Percentiles rank a stretch among this genome's conserved stretches.
Conservation (phyloP, 495 filamentous ascomycete genomes). For the Podospora pseudoanserina region DNA sequence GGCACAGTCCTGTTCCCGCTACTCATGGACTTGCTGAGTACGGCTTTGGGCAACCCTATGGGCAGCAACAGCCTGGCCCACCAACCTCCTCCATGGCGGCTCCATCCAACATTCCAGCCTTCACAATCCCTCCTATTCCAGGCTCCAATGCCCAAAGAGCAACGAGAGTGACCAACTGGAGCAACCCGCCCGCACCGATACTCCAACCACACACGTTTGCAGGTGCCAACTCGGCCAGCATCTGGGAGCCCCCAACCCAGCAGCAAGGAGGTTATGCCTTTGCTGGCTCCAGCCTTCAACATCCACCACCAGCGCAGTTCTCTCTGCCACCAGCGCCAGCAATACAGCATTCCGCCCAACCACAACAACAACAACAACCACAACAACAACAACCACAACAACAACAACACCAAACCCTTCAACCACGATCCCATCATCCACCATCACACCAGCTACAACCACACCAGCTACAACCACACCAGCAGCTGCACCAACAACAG, state of each 20-base stretch:
- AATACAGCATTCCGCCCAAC: neutral
- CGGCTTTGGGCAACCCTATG: neutral
- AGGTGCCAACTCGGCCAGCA: slow-evolving; percentile 9
- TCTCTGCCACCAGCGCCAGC: neutral
- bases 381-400: neutral
- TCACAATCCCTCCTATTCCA: slow-evolving; percentile 38
- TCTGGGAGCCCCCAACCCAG: slow-evolving; percentile 18
- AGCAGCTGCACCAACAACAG: neutral
- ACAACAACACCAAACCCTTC: neutral
- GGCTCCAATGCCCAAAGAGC: slow-evolving; percentile 19
- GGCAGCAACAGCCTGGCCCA: slow-evolving; percentile 6
- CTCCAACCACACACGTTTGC: slow-evolving; percentile 41
- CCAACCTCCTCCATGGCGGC: slow-evolving; percentile 19
- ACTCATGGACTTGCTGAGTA: slow-evolving; percentile 5
- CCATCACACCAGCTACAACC: neutral
- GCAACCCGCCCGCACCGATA: slow-evolving; percentile 50
- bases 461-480: neutral
- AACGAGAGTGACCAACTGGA: slow-evolving; percentile 42
- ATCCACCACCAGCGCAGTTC: neutral
- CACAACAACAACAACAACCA: too few relatives aligned
- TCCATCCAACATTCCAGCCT: slow-evolving; percentile 21
- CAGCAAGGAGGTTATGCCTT: slow-evolving; percentile 12
- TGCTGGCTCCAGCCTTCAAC: neutral
- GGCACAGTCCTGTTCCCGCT: slow-evolving; percentile 2
- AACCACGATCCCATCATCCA: neutral